A percentile compares a stretch with the other conserved stretches of the same genome.
Conservation (phyloP, 1,284 basidiomycete genomes). For the Ceratobasidium sp. region DNA sequence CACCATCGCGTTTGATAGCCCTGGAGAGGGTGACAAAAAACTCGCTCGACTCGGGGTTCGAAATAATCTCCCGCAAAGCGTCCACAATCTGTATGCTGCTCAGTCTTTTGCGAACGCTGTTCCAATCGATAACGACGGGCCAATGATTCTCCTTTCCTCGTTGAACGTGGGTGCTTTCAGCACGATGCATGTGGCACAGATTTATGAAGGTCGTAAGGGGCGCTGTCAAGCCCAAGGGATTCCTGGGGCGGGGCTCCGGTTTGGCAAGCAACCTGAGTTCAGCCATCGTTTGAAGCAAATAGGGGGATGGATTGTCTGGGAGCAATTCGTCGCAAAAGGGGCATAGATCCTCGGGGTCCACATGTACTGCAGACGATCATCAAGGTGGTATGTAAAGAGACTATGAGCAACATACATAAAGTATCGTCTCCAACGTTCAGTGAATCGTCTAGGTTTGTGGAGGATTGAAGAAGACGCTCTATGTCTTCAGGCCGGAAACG, state of each 20-base stretch:
- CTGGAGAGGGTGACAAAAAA: slow-evolving; percentile 69
- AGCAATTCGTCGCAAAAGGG: slow-evolving; percentile 77
- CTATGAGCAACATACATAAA: not conserved
- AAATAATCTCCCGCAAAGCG: slow-evolving; percentile 60
- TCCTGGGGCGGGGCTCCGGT: slow-evolving; percentile 68
- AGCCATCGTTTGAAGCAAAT: slow-evolving; percentile 63
- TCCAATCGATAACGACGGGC: slow-evolving; percentile 74
- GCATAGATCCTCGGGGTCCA: slow-evolving; percentile 70
- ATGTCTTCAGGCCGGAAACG: slow-evolving; percentile 34
- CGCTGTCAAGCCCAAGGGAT: slow-evolving; percentile 70
- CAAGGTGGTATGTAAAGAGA: not conserved
- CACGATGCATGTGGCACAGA: slow-evolving; percentile 76
- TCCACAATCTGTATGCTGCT: slow-evolving; percentile 54
- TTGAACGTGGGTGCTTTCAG: slow-evolving; percentile 72
- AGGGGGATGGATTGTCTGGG: slow-evolving; percentile 66
- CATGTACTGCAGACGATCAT: slow-evolving; percentile 30
- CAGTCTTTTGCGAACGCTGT: slow-evolving; percentile 61
- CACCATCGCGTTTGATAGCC: slow-evolving; percentile 50
- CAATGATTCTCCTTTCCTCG: slow-evolving; percentile 71
- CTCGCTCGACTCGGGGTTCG: slow-evolving; percentile 59
- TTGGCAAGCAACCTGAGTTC: slow-evolving; percentile 60
- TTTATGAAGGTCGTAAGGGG: slow-evolving; percentile 65
- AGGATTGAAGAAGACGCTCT: slow-evolving; percentile 8
- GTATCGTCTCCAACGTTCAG: slow-evolving; percentile 1
- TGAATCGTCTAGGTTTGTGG: not conserved